Evolutionary conservation across 345 rosid species (phyloP), one percentile per base, ranked within the genome.

Genomic region (Dimocarpus longan): DNA sequence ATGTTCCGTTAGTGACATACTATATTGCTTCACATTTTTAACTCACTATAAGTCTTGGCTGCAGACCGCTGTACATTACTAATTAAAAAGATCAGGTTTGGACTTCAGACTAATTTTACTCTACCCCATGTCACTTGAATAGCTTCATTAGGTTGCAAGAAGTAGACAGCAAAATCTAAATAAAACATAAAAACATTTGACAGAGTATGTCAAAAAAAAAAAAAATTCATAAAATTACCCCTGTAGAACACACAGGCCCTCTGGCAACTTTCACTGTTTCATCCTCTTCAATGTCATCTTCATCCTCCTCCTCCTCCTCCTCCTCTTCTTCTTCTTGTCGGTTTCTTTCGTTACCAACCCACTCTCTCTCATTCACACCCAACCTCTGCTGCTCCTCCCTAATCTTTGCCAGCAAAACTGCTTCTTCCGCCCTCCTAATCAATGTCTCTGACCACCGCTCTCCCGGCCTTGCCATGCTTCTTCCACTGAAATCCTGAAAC

Each of bases 401-500:
- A 77, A 95, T 94, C 87, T 90, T 83, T 10, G 91, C 73, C 78
- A 92, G 90, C 89, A 95, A 81, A 69, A 86, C 76, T 0, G 97
- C 97, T 79, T 95, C 97, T 81, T 93, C 99, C 0, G 87, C 83
- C 80, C 97, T 84, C 87, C 99, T 90, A 89, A 95, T 86, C 88
- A 95, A 86, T 0, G 97, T 94, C 83, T 95, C 98, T 0, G 99
- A 93, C 99, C 97, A 95, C 59, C 95, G 84, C 81, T 94, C 98
- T 66, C 99, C 99, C 0, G 97, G 98, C 83, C 94, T 85, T 5
- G 98, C 98, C 99, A 95, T 92, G 32, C 86, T 80, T 85, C 97
- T 87, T 15, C 89, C 91, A 82, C 80, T 85, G 71, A 77, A 83
- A 84, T 93, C 98, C 92, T 93, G 97, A 85, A 92, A 96, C 85